Base-by-base conservation (phyloP, 768 basidiomycete species). In the Cystobasidium tubakii region DNA sequence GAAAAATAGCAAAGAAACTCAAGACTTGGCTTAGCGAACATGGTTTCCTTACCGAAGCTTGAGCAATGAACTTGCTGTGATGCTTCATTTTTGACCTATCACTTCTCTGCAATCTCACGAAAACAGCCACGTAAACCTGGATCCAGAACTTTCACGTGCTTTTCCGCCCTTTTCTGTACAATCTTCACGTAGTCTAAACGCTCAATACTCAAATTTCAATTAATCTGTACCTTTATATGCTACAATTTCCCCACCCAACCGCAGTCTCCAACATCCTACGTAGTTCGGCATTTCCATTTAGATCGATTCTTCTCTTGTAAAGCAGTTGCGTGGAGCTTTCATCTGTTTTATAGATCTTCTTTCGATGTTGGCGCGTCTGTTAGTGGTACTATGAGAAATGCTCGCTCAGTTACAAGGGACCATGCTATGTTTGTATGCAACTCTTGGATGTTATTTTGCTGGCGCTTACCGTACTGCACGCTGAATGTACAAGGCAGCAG, bases 311-410 rank as follows among this genome's bases (percentile, higher is more conserved):
- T n/a, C n/a, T n/a, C n/a, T n/a, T n/a, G n/a, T n/a, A n/a, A n/a
- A n/a, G 54, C n/a, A 23, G 10, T 55, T 55, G 12, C 23, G 23
- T 55, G n/a, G 6, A 55, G 6, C 46, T 19, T 17, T 9, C 4
- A 3, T 50, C 12, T 50, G 46, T 21, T 50, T 50, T 21, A 60
- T 60, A 60, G 57, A 29, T 60, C 33, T 60, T 60, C 9, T 27
- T 27, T 65, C 39, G 39, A 6, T 34, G 34, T 27, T 10, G 69
- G 69, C 25, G 71, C 71, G 39, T 82, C 81, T 3, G 82, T 82
- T 39, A 82, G 73, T 0, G 82, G 81, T 4, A 82, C 82, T 67
- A 21, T 46, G 10, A 6, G 27, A 17, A 27, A 63, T 7, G n/a
- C 21, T 25, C n/a, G n/a, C n/a, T n/a, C n/a, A n/a, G n/a, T n/a